Base-by-base conservation (phyloP, 164 flowering plant species). In the Brasenia schreberi region DNA sequence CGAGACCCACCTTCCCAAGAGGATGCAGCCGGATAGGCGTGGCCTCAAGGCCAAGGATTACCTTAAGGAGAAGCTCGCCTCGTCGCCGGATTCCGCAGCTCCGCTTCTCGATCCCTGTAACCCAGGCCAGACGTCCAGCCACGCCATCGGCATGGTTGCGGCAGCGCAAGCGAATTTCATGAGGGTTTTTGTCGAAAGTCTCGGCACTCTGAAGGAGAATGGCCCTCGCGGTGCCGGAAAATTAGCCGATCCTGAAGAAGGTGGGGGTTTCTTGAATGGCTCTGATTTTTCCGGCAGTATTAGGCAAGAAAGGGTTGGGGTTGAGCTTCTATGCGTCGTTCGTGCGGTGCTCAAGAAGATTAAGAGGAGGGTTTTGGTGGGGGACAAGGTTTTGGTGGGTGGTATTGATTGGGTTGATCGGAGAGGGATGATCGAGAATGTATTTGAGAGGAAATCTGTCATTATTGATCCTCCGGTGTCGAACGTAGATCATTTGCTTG, bases 161-260 rank as follows among this genome's bases (percentile, higher is more conserved):
- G 74, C 96, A 12, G 83, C 97, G 1, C 96, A 91, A 56, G 99
- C 99, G 56, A 92, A 95, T 77, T 91, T 87, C 84, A 91, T 95
- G 97, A 85, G 97, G 65, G 97, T 95, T 67, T 68, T 89, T 19
- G 89, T 91, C n/a, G 81, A 82, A 5, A 65, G 81, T 7, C 27
- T 68, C 19, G 63, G 64, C 6, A 10, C 18, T 7, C 42, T 3
- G 5, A n/a, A 62, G 44, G 56, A 7, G 53, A 12, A 45, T 45
- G 7, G 11, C 11, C 14, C 53, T 7, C 7, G 53, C 7, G 14
- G 53, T 12, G 53, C 53, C 53, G 53, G 53, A 12, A 45, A 45
- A 45, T 12, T 43, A 5, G 7, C 23, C 3, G 67, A 6, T 0
- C 5, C 58, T 27, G 69, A 66, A 42, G 59, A 62, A 6, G 12